Percentiles rank a stretch among this genome's conserved stretches.
These are phyloP conservation scores for Rostrohypoxylon terebratum DNA, from an alignment of 495 filamentous ascomycete species.

Conservation along the genomic window DNA sequence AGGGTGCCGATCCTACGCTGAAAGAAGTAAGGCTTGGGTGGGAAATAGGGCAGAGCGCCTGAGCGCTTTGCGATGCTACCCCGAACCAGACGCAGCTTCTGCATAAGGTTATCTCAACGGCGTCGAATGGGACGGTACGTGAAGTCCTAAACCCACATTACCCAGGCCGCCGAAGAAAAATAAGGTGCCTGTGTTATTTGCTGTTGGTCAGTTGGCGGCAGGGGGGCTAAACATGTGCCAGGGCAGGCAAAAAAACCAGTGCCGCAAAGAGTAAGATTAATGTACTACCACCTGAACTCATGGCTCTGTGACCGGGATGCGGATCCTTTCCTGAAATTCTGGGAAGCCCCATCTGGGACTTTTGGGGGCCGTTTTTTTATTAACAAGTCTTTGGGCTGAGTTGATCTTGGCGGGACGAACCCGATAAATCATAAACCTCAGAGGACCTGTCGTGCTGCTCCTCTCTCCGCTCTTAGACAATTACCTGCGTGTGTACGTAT, in stretches of 20 bases:
- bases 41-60: conserved; percentile 6
- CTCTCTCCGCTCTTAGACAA: not conserved
- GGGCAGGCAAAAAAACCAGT: not conserved
- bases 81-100: not conserved
- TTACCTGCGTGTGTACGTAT: too few relatives aligned
- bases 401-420: not conserved
- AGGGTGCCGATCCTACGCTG: conserved; percentile 1
- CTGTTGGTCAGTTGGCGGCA: not conserved
- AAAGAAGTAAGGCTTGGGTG: conserved; percentile 3
- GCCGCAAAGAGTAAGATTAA: conserved; percentile 4
- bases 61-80: conserved; percentile 10
- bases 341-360: not conserved
- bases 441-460: not conserved
- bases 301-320: conserved; percentile 1
- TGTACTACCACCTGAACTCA: conserved; percentile 10
- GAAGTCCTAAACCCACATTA: not conserved
- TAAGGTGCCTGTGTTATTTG: not conserved
- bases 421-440: not conserved
- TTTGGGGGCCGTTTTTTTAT: conserved; percentile 10
- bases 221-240: not conserved
- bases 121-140: not conserved
- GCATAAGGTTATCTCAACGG: conserved; percentile 2
- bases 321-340: not conserved
- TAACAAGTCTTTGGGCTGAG: conserved; percentile 5
- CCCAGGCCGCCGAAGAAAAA: not conserved